Evolutionary conservation across 352 stramenopile genomes (phyloP), one percentile per base, ranked within the genome.

Genomic region (Globisporangium solare): DNA sequence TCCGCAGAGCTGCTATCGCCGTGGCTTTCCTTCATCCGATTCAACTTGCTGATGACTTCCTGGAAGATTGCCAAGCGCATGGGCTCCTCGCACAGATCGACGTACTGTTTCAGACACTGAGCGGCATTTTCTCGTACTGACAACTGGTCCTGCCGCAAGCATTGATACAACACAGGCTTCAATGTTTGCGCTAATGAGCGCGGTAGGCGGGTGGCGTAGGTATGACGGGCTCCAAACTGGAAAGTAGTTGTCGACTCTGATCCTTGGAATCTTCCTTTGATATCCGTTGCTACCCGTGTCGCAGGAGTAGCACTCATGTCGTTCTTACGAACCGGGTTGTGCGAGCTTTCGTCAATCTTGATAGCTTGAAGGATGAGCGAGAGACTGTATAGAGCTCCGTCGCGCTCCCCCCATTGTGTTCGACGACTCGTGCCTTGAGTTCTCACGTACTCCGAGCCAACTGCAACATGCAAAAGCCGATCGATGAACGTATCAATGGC

Each of bases 1-100:
- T 70, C 50, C 27, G 27, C 27, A 35, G 27, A 35, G 4, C 46
- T 24, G 2, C 40, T 18, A 14, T 56, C 45, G n/a, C 39, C 24
- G 0, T 13, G n/a, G 15, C 27, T 66, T 8, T 48, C 51, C n/a
- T 73, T 68, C 24, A 87, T 76, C 1, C 75, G 72, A 58, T 92
- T 88, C 3, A 92, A 57, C 47, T 92, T 92, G 54, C 77, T 92
- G 57, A 88, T 76, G 8, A 85, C 70, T 56, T 89, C 81, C 43
- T 92, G 81, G 41, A 89, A 92, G 14, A 73, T 74, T 12, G 80
- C 31, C 1, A 92, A 24, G 2, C 70, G 67, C 40, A 68, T 85
- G 24, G 73, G 62, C 45, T 76, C 61, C 37, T 88, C 82, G 47
- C 74, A 88, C 12, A 92, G 60, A 3, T 51, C 57, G 13, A 75